Base-by-base conservation (phyloP, 2,329 filamentous ascomycete species). In the Sordariomycetes sp. region DNA sequence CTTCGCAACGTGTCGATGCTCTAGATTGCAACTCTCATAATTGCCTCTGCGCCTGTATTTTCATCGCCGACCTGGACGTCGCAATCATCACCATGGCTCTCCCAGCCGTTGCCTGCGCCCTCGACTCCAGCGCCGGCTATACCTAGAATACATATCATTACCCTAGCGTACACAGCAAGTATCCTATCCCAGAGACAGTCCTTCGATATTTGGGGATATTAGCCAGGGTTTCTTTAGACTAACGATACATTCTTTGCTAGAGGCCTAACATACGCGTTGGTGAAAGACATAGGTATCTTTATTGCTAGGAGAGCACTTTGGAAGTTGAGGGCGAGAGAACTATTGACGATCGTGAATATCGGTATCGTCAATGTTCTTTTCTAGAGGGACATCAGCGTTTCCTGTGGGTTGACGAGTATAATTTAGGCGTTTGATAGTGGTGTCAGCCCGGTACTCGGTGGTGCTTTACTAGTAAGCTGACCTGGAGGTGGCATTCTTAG, bases 141-240 rank as follows among this genome's bases (percentile, higher is more conserved):
- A 77, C 78, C 11, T 88, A 83, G 85, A 82, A 90, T 39, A 83
- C 1, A 77, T 72, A 19, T 75, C 82, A 0, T 88, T 82, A 63
- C 86, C 4, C 70, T 88, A 9, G 79, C 77, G 12, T 76, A 75
- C 46, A 77, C 81, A 0, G 77, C 81, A 0, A 68, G 68, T 2
- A 74, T 72, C 1, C 80, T 82, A 1, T 70, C 81, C n/a, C 87
- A 82, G 82, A 80, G 78, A 4, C 72, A 71, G 39, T 51, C 75
- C 23, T 66, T 64, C 2, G 72, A 77, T 40, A 74, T 76, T 21
- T 77, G 65, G 64, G 72, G 72, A 4, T 62, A 71, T 6, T 74
- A 74, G 44, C 64, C 65, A 0, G 59, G 75, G 20, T 41, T 76
- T 4, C 48, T 75, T 2, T 44, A 59, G 2, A 64, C 69, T 2